phyloP scores from a whole-genome alignment of 148 eudicot genomes.

The Agrostemma githago region DNA sequence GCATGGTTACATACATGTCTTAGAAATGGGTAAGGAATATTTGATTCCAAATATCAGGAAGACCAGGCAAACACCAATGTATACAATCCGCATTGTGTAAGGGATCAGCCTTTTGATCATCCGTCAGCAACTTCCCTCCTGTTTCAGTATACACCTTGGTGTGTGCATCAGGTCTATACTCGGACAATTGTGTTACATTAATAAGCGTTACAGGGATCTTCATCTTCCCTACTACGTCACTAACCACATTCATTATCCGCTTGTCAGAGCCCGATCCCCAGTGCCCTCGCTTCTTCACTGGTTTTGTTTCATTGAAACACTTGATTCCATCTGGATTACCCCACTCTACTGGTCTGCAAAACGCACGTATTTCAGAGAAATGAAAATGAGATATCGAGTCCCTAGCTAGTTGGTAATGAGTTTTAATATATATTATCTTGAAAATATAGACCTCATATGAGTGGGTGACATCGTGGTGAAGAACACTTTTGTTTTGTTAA shows the following conservation, averaged over 20 bases:
- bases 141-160: conserved; percentile 64
- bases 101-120: conserved; percentile 65
- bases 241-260: conserved; percentile 59
- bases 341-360: conserved; percentile 46
- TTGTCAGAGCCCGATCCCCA: conserved; percentile 84
- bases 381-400: not conserved
- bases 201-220: conserved; percentile 59
- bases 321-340: conserved; percentile 41
- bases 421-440: no score
- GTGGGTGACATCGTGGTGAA: conserved; percentile 98
- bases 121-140: conserved; percentile 59
- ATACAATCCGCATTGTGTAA: conserved; percentile 73
- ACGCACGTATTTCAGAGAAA: not conserved
- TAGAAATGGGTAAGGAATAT: conserved; percentile 60
- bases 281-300: conserved; percentile 53
- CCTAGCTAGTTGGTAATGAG: no score
- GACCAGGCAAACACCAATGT: conserved; percentile 96
- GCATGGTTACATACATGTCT: not conserved
- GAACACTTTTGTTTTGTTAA: conserved; percentile 63
- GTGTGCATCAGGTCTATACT: conserved; percentile 76
- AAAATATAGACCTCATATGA: conserved; percentile 53
- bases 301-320: conserved; percentile 84
- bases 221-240: conserved; percentile 50
- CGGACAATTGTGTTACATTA: conserved; percentile 79
- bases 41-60: conserved; percentile 92